Evolutionary conservation across 768 basidiomycete species (phyloP).

Genomic region (Suillus clintonianus): DNA sequence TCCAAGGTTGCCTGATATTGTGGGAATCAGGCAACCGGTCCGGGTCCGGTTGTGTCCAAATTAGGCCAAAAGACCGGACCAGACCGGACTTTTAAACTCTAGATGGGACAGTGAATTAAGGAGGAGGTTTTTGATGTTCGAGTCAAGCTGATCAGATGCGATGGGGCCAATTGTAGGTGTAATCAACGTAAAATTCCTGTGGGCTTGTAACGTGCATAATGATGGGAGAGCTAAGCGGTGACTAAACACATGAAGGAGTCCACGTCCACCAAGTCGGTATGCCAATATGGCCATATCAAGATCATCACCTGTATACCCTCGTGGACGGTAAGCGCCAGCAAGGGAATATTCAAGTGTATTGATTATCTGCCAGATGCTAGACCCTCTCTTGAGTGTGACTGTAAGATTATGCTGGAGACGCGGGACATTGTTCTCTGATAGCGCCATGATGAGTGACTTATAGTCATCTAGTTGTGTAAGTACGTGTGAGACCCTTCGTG

Average conservation of each 20-base stretch:
- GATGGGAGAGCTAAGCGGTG: slow-evolving; percentile 8
- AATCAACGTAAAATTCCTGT: slow-evolving; percentile 7
- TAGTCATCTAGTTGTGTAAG: not conserved
- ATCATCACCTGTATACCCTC: slow-evolving; percentile 1
- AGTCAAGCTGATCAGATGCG: slow-evolving; percentile 1
- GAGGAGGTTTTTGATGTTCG: slow-evolving; percentile 13
- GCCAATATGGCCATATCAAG: slow-evolving; percentile 11
- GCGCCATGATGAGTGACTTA: slow-evolving; percentile 6
- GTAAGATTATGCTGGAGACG: slow-evolving; percentile 4
- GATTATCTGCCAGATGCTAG: slow-evolving; percentile 6
- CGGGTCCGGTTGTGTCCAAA: too few relatives aligned
- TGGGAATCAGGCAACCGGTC: too few relatives aligned
- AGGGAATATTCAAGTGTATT: slow-evolving; percentile 8
- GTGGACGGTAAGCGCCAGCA: not conserved
- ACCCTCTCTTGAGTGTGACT: slow-evolving; percentile 10
- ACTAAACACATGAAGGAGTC: slow-evolving; percentile 16
- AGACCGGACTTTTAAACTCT: too few relatives aligned
- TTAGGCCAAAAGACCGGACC: too few relatives aligned
- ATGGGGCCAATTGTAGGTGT: slow-evolving; percentile 14
- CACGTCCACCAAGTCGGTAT: slow-evolving; percentile 11
- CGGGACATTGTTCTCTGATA: slow-evolving; percentile 6
- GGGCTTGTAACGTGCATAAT: too few relatives aligned
- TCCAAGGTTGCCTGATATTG: too few relatives aligned
- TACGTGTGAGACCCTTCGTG: not conserved
- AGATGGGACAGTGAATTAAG: not conserved